Evolutionary conservation across 176 grass and related monocot genomes (phyloP), one percentile per base, ranked within the genome.

Genomic region (Cocos nucifera): DNA sequence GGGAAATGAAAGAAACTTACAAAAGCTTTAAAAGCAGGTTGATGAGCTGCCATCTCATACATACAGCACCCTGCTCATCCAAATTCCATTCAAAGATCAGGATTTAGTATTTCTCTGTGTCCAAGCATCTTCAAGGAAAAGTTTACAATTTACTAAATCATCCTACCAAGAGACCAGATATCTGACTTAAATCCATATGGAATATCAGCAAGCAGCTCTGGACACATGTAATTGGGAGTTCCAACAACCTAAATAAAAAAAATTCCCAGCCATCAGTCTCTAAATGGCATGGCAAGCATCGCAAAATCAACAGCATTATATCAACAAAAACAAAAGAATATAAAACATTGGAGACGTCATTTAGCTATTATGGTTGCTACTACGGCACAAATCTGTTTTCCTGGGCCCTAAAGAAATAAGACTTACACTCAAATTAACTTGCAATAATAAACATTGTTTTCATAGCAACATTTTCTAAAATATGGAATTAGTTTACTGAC

Each of bases 171-270:
- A 79, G 88, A 98, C 93, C 94, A 98, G 73, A 98, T 89, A 50
- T 98, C 94, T 65, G 94, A 98, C 74, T 98, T 98, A 61, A 98
- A 98, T 74, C 94, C 88, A 35, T 98, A 98, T 15, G 94, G 94
- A 72, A 98, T 98, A 72, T 93, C 94, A 24, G 88, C 69, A 83
- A 93, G 88, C 67, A 98, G 81, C 78, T 98, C 94, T 8, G 88
- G 94, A 66, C 88, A 98, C 94, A 98, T 98, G 59, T 98, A 98
- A 79, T 98, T 98, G 63, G 94, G 94, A 35, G 94, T 98, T 71
- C 88, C 88, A 54, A 98, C 94, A 53, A 98, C 94, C 94, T 98
- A 62, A 22, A 44, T 1, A 75, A 69, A 76, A 5, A 20, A 19
- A 1, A 69, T 52, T 50, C 27, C 25, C 50, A 70, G 68, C 71